phyloP scores from a whole-genome alignment of 2,329 filamentous ascomycete species.

The Aspergillus jensenii region DNA sequence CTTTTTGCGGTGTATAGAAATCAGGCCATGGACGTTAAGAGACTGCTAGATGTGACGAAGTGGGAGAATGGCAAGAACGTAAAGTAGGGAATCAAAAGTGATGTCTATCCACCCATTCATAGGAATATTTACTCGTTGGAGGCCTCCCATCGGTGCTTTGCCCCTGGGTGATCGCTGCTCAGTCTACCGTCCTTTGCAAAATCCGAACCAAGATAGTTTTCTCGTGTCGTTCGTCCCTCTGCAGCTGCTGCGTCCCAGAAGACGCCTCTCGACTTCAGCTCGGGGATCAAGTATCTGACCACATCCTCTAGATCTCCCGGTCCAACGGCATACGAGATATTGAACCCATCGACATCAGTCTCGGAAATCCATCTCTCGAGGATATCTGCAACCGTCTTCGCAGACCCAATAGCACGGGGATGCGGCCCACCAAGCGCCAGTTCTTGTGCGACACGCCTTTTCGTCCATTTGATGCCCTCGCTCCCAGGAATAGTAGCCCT shows the following conservation, averaged over 20 bases:
- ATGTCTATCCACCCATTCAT: background rate
- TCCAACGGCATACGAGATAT: slow-evolving; percentile 21
- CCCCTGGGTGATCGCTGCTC: slow-evolving; percentile 4
- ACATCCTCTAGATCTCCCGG: slow-evolving; percentile 28
- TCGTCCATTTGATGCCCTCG: slow-evolving; percentile 35
- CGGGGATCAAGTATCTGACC: slow-evolving; percentile 23
- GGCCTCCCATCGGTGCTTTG: background rate
- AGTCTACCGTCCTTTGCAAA: background rate
- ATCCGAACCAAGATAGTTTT: slow-evolving; percentile 7
- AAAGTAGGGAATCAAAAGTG: background rate
- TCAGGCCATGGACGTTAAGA: background rate
- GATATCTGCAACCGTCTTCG: slow-evolving; percentile 26
- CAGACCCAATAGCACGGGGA: slow-evolving; percentile 5
- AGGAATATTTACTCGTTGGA: background rate
- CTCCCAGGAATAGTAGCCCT: slow-evolving; percentile 41
- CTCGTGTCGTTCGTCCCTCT: slow-evolving; percentile 1
- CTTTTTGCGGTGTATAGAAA: background rate
- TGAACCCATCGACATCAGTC: slow-evolving; percentile 28
- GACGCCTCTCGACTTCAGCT: slow-evolving; percentile 25
- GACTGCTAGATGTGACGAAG: background rate
- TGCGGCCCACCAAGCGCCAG: slow-evolving; percentile 16
- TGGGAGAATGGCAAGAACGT: background rate
- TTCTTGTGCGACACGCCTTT: slow-evolving; percentile 26
- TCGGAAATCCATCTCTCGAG: slow-evolving; percentile 26
- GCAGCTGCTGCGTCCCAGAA: slow-evolving; percentile 40